A percentile compares a stretch with the other conserved stretches of the same genome.
phyloP scores from a whole-genome alignment of 2,329 filamentous ascomycete genomes.

The Biscogniauxia sp. region DNA sequence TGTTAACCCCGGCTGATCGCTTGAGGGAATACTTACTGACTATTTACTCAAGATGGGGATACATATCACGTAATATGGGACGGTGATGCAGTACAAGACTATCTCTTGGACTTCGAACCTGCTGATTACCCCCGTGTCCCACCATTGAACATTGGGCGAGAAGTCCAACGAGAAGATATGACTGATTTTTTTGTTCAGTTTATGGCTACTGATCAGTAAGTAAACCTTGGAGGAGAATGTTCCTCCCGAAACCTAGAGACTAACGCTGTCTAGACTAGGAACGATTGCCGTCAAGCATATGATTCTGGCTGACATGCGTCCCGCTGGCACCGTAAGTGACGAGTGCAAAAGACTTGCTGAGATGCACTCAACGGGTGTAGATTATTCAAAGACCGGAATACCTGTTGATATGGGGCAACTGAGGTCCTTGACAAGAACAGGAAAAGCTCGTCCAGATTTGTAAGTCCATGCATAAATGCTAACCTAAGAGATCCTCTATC shows the following conservation, averaged over 20 bases:
- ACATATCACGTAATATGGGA: constrained; percentile 81
- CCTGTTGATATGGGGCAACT: constrained; percentile 47
- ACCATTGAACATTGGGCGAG: constrained; percentile 58
- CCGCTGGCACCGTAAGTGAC: constrained; percentile 47
- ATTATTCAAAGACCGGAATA: constrained; percentile 74
- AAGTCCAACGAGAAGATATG: constrained; percentile 65
- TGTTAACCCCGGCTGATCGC: not conserved
- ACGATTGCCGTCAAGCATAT: constrained; percentile 64
- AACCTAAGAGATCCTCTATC: not conserved
- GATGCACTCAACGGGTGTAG: constrained; percentile 69
- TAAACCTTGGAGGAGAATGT: not conserved
- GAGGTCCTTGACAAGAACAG: constrained; percentile 35
- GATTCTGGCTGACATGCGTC: constrained; percentile 59
- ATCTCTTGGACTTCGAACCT: constrained; percentile 42
- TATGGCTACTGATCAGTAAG: constrained; percentile 33
- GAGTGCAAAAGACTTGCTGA: constrained; percentile 56
- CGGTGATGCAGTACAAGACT: constrained; percentile 41
- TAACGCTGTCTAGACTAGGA: constrained; percentile 19
- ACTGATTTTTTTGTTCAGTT: constrained; percentile 72
- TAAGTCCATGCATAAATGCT: constrained; percentile 34
- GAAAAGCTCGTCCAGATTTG: constrained; percentile 55
- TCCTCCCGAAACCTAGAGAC: too few species aligned
- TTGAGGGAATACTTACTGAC: not conserved
- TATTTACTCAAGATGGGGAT: constrained; percentile 58
- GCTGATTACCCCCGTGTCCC: constrained; percentile 66